These are phyloP conservation scores for Geotrichum phurueaensis DNA, from an alignment of 1,139 yeast species.

Conservation along the genomic window DNA sequence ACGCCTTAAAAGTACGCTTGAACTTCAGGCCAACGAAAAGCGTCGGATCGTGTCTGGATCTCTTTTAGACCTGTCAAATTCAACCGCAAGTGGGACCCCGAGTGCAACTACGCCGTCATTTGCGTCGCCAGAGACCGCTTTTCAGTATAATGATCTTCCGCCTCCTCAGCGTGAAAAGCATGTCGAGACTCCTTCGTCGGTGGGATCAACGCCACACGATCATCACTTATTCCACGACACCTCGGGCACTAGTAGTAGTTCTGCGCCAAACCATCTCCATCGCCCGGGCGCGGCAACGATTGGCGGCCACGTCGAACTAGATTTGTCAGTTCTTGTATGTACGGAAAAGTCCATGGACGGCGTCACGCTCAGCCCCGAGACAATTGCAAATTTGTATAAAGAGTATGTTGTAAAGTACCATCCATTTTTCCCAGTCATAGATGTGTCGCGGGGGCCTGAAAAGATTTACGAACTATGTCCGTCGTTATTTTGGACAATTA, in stretches of 20 bases:
- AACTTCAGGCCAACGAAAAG: conserved; percentile 26
- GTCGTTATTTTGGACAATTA: conserved; percentile 87
- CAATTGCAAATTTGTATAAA: conserved; percentile 56
- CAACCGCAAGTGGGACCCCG: background rate
- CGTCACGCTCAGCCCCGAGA: conserved; percentile 52
- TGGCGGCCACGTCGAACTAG: conserved; percentile 11
- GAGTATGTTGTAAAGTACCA: conserved; percentile 76
- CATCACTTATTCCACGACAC: conserved; percentile 3
- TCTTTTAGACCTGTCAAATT: conserved; percentile 10
- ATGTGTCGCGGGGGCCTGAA: conserved; percentile 75
- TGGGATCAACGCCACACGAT: conserved; percentile 4
- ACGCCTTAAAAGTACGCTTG: conserved; percentile 56
- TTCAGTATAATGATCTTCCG: conserved; percentile 13
- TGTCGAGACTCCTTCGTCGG: conserved; percentile 10
- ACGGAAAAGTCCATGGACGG: conserved; percentile 64
- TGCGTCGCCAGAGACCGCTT: conserved; percentile 17
- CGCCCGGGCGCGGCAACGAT: conserved; percentile 9
- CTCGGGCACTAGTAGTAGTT: conserved; percentile 5
- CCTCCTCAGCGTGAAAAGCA: conserved; percentile 2
- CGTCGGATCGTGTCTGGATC: conserved; percentile 21
- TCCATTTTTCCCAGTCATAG: conserved; percentile 81
- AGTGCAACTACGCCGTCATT: conserved; percentile 1
- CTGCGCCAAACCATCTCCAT: background rate
- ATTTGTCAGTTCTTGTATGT: conserved; percentile 36
- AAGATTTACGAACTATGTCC: conserved; percentile 73